phyloP scores from a whole-genome alignment of 768 basidiomycete species.

The Hygrocybe punicea region DNA sequence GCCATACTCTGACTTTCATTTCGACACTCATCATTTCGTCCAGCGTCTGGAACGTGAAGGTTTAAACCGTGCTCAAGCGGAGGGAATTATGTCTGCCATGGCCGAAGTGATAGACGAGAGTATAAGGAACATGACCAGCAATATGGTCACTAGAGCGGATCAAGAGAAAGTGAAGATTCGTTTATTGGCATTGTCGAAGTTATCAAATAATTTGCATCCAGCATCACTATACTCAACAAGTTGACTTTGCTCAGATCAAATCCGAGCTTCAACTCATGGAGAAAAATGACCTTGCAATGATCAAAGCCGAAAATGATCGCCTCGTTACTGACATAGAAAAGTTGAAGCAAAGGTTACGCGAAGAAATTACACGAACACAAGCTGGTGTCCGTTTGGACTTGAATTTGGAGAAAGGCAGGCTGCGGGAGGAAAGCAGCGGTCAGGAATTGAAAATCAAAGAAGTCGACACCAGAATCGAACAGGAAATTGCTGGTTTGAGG shows the following conservation, averaged over 20 bases:
- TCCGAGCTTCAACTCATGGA: slow-evolving; percentile 95
- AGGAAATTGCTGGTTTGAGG: slow-evolving; percentile 84
- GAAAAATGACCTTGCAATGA: slow-evolving; percentile 92
- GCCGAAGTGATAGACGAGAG: slow-evolving; percentile 97
- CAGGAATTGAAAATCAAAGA: slow-evolving; percentile 97
- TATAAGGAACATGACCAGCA: slow-evolving; percentile 90
- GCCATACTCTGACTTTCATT: slow-evolving; percentile 60
- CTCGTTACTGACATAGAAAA: slow-evolving; percentile 88
- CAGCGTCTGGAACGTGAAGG: slow-evolving; percentile 87
- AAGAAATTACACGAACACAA: slow-evolving; percentile 89
- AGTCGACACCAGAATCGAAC: slow-evolving; percentile 95
- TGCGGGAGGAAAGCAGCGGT: slow-evolving; percentile 86
- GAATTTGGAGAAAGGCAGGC: slow-evolving; percentile 94
- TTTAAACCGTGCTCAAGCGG: slow-evolving; percentile 84
- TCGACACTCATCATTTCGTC: slow-evolving; percentile 95
- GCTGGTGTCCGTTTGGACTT: slow-evolving; percentile 91
- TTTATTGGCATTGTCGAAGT: not conserved
- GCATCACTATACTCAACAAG: slow-evolving; percentile 93
- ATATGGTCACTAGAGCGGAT: slow-evolving; percentile 93
- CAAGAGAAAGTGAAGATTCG: slow-evolving; percentile 79
- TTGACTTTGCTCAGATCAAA: slow-evolving; percentile 95
- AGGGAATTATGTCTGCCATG: slow-evolving; percentile 96
- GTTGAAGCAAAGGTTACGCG: slow-evolving; percentile 87
- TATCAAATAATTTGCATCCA: too few species aligned
- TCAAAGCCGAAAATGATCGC: slow-evolving; percentile 97